Percentiles rank a stretch among this genome's conserved stretches.
These are phyloP conservation scores for Grosmannia huntii DNA, from an alignment of 2,329 filamentous ascomycete species.

Conservation along the genomic window DNA sequence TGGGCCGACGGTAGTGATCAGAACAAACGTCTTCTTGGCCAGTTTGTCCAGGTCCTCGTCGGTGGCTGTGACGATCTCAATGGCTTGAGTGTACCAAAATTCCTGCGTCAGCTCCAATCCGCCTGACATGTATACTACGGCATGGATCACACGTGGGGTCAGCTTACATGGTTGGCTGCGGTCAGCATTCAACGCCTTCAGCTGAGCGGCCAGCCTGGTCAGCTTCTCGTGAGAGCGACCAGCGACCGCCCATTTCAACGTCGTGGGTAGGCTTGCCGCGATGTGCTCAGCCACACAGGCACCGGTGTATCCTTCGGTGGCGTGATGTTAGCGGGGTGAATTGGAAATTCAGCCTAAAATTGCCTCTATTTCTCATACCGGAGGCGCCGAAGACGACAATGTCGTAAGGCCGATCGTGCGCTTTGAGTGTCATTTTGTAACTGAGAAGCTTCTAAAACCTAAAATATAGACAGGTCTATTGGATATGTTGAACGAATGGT, in stretches of 20 bases:
- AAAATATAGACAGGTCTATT: neutral
- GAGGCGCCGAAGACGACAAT: slow-evolving; percentile 45
- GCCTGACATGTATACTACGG: neutral
- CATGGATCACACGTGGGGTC: neutral
- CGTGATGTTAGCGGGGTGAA: neutral
- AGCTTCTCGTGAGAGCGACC: slow-evolving; percentile 72
- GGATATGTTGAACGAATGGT: neutral
- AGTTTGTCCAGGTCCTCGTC: slow-evolving; percentile 32
- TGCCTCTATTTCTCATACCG: slow-evolving; percentile 24
- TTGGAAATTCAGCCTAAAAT: neutral
- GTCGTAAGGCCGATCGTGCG: slow-evolving; percentile 42
- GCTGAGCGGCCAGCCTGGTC: slow-evolving; percentile 50
- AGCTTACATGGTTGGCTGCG: slow-evolving; percentile 51
- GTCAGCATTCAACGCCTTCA: slow-evolving; percentile 55
- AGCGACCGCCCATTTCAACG: slow-evolving; percentile 78
- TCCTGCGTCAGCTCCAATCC: neutral
- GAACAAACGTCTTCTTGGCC: slow-evolving; percentile 40
- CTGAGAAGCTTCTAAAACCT: neutral
- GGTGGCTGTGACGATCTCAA: slow-evolving; percentile 39
- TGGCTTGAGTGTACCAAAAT: slow-evolving; percentile 20
- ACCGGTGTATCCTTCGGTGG: slow-evolving; percentile 67
- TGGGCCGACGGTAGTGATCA: slow-evolving; percentile 48
- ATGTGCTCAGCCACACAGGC: slow-evolving; percentile 66
- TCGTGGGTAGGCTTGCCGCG: slow-evolving; percentile 53
- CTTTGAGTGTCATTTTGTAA: slow-evolving; percentile 9